These are phyloP conservation scores for Barbatosphaeria neglecta DNA, from an alignment of 495 filamentous ascomycete species.

Conservation along the genomic window DNA sequence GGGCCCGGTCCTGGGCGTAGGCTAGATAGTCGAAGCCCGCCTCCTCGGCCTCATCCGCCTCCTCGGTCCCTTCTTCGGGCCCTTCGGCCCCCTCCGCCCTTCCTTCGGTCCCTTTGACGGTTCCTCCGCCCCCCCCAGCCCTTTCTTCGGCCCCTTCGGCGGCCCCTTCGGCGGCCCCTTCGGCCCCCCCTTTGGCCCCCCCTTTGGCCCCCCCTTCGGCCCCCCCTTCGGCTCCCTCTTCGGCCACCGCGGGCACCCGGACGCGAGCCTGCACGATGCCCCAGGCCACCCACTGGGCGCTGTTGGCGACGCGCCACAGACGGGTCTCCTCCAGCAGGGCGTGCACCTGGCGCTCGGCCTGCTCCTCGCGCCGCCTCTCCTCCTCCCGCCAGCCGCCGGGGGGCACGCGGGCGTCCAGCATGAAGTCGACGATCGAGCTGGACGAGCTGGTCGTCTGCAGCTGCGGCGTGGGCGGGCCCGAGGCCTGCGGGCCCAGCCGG, in stretches of 20 bases:
- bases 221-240: background rate
- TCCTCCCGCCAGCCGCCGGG: slow-evolving; percentile 44
- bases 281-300: slow-evolving; percentile 90
- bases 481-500: slow-evolving; percentile 25
- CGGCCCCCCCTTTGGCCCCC: slow-evolving; percentile 4
- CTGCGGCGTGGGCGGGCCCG: slow-evolving; percentile 12
- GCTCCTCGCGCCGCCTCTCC: slow-evolving; percentile 47
- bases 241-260: background rate
- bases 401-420: slow-evolving; percentile 57
- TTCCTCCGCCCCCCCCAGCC: slow-evolving; percentile 5
- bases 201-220: slow-evolving; percentile 1
- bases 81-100: background rate
- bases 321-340: slow-evolving; percentile 63
- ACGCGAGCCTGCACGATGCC: slow-evolving; percentile 73
- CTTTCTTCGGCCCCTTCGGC: background rate
- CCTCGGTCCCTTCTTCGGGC: slow-evolving; percentile 3
- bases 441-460: slow-evolving; percentile 16
- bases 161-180: background rate
- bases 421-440: slow-evolving; percentile 48
- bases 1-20: slow-evolving; percentile 80
- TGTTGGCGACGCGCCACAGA: slow-evolving; percentile 77
- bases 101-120: slow-evolving; percentile 7
- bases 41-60: slow-evolving; percentile 32
- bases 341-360: slow-evolving; percentile 49
- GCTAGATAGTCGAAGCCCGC: slow-evolving; percentile 81